These are phyloP conservation scores for Diaporthe vaccinii DNA, from an alignment of 2,329 filamentous ascomycete genomes.

Conservation along the genomic window DNA sequence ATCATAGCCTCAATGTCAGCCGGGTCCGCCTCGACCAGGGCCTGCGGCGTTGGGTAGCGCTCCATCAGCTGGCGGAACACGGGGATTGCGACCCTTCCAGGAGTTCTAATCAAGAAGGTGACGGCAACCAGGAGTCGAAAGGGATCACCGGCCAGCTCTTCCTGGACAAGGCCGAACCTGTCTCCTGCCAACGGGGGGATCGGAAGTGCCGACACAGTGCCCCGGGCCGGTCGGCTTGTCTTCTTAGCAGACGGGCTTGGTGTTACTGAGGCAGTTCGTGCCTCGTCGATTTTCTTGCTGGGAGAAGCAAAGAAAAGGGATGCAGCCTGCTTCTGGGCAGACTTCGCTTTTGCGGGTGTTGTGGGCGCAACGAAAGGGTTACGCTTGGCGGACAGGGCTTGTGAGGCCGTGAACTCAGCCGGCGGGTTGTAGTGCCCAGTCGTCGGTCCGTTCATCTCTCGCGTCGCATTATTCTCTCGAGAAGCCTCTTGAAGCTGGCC, in stretches of 20 bases:
- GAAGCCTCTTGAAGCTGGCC: slow-evolving; percentile 26
- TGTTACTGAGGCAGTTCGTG: slow-evolving; percentile 31
- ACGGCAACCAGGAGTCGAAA: slow-evolving; percentile 87
- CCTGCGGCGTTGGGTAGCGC: slow-evolving; percentile 75
- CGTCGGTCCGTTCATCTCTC: slow-evolving; percentile 50
- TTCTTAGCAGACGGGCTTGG: slow-evolving; percentile 43
- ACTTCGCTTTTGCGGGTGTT: slow-evolving; percentile 43
- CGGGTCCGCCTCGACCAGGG: slow-evolving; percentile 70
- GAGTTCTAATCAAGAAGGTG: slow-evolving; percentile 87
- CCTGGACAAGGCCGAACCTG: slow-evolving; percentile 86
- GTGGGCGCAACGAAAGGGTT: slow-evolving; percentile 14
- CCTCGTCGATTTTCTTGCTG: slow-evolving; percentile 36
- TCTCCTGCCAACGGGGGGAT: slow-evolving; percentile 76
- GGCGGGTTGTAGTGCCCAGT: slow-evolving; percentile 56
- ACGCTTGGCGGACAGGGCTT: slow-evolving; percentile 3
- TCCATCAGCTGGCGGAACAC: slow-evolving; percentile 78
- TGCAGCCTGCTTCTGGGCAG: slow-evolving; percentile 23
- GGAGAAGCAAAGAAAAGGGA: slow-evolving; percentile 33
- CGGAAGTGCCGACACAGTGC: slow-evolving; percentile 67
- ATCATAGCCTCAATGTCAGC: slow-evolving; percentile 74
- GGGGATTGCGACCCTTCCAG: slow-evolving; percentile 80
- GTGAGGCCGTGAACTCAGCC: slow-evolving; percentile 45
- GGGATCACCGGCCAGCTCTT: slow-evolving; percentile 79
- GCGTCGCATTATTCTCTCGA: slow-evolving; percentile 12
- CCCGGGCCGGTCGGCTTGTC: slow-evolving; percentile 53